A percentile compares a stretch with the other conserved stretches of the same genome.
Conservation (phyloP, 306 rosid genomes). For the Gynostemma pentaphyllum region DNA sequence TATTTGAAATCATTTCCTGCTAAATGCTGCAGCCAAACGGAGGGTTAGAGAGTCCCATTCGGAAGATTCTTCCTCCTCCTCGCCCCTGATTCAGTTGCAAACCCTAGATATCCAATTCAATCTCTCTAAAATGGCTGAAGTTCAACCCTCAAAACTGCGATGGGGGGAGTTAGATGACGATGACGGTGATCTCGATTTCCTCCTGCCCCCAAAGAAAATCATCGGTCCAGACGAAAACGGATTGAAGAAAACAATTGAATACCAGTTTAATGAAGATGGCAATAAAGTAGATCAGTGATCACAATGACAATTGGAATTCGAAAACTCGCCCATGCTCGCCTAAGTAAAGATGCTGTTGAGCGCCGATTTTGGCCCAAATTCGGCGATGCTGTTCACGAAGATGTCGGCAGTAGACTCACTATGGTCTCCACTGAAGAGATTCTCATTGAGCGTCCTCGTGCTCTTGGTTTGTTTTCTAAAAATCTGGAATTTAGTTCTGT, state of each 20-base stretch:
- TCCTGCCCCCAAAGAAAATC: constrained; percentile 63
- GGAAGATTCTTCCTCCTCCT: no score
- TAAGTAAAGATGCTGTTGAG: constrained; percentile 43
- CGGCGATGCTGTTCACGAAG: constrained; percentile 81
- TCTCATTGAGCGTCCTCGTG: constrained; percentile 73
- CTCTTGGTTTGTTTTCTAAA: constrained; percentile 26
- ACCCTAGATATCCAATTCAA: no score
- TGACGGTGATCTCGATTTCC: constrained; percentile 68
- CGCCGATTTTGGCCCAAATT: constrained; percentile 70
- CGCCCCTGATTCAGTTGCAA: no score
- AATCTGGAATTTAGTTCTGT: not conserved
- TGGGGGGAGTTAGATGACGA: constrained; percentile 69
- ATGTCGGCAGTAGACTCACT: constrained; percentile 69
- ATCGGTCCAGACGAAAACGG: constrained; percentile 77
- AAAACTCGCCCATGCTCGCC: constrained; percentile 42
- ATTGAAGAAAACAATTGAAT: constrained; percentile 56
- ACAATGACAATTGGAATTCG: constrained; percentile 62
- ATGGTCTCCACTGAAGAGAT: constrained; percentile 94
- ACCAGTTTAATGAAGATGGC: constrained; percentile 66
- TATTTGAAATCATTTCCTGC: no score
- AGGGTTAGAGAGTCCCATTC: no score
- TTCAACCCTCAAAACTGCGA: constrained; percentile 28
- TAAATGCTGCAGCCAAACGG: no score
- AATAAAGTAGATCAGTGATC: constrained; percentile 66
- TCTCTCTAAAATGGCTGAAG: no score